Conservation (phyloP, 495 filamentous ascomycete species). For the Hamigera avellanea region DNA sequence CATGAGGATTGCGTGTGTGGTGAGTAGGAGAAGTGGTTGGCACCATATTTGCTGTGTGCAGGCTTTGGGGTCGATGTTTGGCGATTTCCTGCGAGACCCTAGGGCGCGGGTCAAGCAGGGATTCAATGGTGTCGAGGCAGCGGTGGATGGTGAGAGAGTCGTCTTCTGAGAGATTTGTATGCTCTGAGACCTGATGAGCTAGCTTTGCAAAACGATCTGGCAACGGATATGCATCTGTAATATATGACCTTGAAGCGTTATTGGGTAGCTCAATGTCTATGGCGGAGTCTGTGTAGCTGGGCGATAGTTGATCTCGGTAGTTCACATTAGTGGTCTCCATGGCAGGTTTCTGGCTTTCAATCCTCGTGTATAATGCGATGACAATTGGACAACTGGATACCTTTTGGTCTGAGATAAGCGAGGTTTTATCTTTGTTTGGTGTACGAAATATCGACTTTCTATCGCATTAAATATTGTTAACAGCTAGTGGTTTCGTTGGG, state of each 20-base stretch:
- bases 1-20: too few species aligned
- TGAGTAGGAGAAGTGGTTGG: not conserved
- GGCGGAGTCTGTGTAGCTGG: not conserved
- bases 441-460: too few species aligned
- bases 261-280: not conserved
- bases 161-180: conserved; percentile 5
- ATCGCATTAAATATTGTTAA: too few species aligned
- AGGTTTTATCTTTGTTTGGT: too few species aligned
- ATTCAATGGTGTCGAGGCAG: conserved; percentile 21
- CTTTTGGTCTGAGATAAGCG: too few species aligned
- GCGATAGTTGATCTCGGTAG: not conserved
- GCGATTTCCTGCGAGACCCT: conserved; percentile 10
- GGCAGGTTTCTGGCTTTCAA: too few species aligned
- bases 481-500: too few species aligned
- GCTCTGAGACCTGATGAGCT: conserved; percentile 10
- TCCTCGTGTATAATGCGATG: too few species aligned
- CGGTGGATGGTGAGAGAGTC: conserved; percentile 13
- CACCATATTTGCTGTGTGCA: not conserved
- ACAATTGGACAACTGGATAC: too few species aligned
- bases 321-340: too few species aligned
- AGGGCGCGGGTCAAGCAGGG: conserved; percentile 17
- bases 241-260: not conserved
- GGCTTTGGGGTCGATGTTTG: conserved; percentile 7
- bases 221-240: not conserved
- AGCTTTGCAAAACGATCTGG: conserved; percentile 17